Conservation (phyloP, 169 alveolate genomes). For the Neospora caninum region DNA sequence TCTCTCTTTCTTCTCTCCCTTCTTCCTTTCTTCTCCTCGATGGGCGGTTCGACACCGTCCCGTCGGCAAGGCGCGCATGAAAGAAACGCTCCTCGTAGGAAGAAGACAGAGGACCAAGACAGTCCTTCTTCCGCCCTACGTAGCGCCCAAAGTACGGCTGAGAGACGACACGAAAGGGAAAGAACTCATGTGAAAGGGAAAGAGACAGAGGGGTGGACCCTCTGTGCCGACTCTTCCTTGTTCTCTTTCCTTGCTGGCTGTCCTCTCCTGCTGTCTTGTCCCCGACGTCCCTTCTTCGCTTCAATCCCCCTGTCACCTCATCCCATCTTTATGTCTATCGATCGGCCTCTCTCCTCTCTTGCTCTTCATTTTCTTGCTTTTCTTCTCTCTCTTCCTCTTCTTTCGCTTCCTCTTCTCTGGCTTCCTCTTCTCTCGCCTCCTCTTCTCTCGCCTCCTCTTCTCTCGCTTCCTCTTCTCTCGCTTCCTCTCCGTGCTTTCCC, state of each 20-base stretch:
- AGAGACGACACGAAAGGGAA: background rate
- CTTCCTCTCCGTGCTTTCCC: background rate
- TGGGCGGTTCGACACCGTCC: background rate
- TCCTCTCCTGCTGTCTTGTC: too few species aligned
- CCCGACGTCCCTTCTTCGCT: too few species aligned
- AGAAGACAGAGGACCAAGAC: background rate
- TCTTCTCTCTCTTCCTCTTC: too few species aligned
- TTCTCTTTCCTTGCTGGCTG: too few species aligned
- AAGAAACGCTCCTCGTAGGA: conserved; percentile 6
- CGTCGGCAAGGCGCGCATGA: background rate
- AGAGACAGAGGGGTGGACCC: too few species aligned
- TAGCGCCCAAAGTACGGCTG: background rate
- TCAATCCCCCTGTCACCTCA: too few species aligned
- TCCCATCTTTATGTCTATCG: too few species aligned
- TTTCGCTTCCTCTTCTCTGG: background rate
- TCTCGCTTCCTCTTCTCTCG: too few species aligned
- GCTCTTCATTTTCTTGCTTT: background rate
- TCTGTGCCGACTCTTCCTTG: too few species aligned
- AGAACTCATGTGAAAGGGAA: background rate
- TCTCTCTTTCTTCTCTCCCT: background rate
- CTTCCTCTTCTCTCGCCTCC: background rate
- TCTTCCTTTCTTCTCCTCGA: background rate
- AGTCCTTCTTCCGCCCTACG: conserved; percentile 13
- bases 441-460: background rate
- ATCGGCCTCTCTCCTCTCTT: too few species aligned